These are phyloP conservation scores for Escovopsis sp. DNA, from an alignment of 2,329 filamentous ascomycete species.

Conservation along the genomic window DNA sequence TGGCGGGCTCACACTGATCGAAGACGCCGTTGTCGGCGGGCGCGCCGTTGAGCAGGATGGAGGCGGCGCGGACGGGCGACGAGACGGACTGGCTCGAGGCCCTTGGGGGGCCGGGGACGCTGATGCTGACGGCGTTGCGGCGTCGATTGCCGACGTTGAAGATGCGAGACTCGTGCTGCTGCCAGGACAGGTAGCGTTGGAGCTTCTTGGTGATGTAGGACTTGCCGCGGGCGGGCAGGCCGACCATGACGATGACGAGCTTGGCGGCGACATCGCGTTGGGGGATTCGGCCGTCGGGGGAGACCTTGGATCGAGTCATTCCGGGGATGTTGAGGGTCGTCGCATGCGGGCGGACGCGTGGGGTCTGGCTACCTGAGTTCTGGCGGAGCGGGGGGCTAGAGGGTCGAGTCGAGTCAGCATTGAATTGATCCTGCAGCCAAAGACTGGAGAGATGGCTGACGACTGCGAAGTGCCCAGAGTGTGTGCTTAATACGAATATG, in stretches of 20 bases:
- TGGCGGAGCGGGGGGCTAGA: slow-evolving; percentile 51
- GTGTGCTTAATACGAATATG: too few species aligned
- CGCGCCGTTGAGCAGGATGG: slow-evolving; percentile 42
- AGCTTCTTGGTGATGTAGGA: slow-evolving; percentile 99
- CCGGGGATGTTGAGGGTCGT: slow-evolving; percentile 95
- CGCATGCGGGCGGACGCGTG: slow-evolving; percentile 64
- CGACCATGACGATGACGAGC: slow-evolving; percentile 96
- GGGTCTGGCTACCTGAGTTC: slow-evolving; percentile 63
- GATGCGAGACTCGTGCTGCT: slow-evolving; percentile 88
- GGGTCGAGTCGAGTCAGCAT: not conserved
- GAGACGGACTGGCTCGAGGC: slow-evolving; percentile 17
- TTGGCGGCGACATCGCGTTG: slow-evolving; percentile 91
- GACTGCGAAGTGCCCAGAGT: too few species aligned
- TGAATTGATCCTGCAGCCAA: too few species aligned
- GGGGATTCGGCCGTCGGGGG: slow-evolving; percentile 86
- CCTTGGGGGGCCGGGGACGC: slow-evolving; percentile 19
- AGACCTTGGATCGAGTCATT: slow-evolving; percentile 87
- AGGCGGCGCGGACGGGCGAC: slow-evolving; percentile 35
- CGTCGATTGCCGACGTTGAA: slow-evolving; percentile 95
- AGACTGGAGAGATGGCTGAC: too few species aligned
- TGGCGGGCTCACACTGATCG: slow-evolving; percentile 22
- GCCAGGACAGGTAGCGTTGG: slow-evolving; percentile 87
- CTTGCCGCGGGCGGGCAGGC: slow-evolving; percentile 85
- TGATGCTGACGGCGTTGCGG: slow-evolving; percentile 56
- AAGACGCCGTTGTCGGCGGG: slow-evolving; percentile 17